phyloP scores from a whole-genome alignment of 1,139 yeast genomes.

The Zygosaccharomyces sapae region DNA sequence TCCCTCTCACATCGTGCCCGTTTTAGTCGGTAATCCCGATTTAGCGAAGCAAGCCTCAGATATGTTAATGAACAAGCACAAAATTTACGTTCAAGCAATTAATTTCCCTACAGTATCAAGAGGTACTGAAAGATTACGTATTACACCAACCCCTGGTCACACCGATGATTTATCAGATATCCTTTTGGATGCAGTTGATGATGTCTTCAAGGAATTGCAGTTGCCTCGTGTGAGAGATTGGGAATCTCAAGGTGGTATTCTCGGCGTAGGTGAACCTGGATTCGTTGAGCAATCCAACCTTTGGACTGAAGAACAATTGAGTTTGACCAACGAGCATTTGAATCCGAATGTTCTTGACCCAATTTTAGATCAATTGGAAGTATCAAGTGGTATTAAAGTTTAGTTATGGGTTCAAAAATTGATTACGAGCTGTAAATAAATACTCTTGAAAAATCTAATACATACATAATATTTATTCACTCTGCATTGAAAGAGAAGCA shows the following conservation, averaged over 20 bases:
- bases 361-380: slow-evolving; percentile 54
- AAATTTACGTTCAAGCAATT: slow-evolving; percentile 94
- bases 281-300: slow-evolving; percentile 47
- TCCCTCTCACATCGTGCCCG: slow-evolving; percentile 96
- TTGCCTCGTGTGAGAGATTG: slow-evolving; percentile 77
- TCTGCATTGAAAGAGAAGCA: no score
- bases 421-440: no score
- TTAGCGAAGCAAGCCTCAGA: slow-evolving; percentile 91
- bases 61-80: slow-evolving; percentile 73
- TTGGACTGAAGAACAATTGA: slow-evolving; percentile 83
- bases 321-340: slow-evolving; percentile 56
- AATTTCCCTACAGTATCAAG: slow-evolving; percentile 97
- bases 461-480: no score
- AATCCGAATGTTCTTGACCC: slow-evolving; percentile 64
- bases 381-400: slow-evolving; percentile 57
- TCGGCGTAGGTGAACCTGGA: slow-evolving; percentile 72
- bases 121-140: slow-evolving; percentile 92
- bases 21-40: slow-evolving; percentile 89
- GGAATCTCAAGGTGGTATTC: slow-evolving; percentile 74
- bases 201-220: slow-evolving; percentile 69
- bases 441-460: no score
- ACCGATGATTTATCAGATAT: slow-evolving; percentile 69
- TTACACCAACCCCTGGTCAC: slow-evolving; percentile 98
- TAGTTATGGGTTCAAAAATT: no score
- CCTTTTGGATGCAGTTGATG: slow-evolving; percentile 72